Base-by-base conservation (phyloP, 495 filamentous ascomycete genomes). In the Penicillium goetzii region DNA sequence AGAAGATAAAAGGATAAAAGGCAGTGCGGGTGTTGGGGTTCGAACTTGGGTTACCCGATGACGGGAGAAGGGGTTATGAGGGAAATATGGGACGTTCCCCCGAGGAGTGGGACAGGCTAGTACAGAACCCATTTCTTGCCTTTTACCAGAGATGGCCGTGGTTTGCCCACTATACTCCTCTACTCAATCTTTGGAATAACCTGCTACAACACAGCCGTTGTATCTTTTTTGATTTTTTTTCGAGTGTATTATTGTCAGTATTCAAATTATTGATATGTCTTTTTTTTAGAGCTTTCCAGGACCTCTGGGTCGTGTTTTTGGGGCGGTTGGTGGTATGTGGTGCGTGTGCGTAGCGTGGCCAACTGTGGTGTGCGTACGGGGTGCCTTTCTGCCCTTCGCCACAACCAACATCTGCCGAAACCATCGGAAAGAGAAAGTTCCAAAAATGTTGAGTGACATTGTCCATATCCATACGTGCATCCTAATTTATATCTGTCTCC, bases 91-190 rank as follows among this genome's bases (percentile, higher is more conserved):
- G 50, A 3, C 0, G 0, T 1, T 32, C 8, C 52, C 54, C 55
- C 58, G 76, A 78, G 80, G 81, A 81, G 79, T 80, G 79, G 73
- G 80, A 82, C 78, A 79, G 72, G 63, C 77, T 83, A 82, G 78
- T 74, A 69, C 79, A 83, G 84, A 83, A 87, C 82, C 79, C 81
- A 84, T 83, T 83, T 84, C 85, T 87, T 87, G 84, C 84, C 84
- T 87, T 87, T 87, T 87, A 87, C 84, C 84, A 87, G 85, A 86
- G 79, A 84, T 84, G 81, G 79, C 84, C 83, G 84, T 86, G 85
- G 80, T 74, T 78, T 80, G 82, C 82, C 79, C 80, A 84, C 73
- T 75, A 81, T 63, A 79, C 82, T 82, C 84, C 82, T 77, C 76
- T 85, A 64, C 60, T 67, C 68, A 87, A 85, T 87, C 84, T 87